These are phyloP conservation scores for Cornus controversa DNA, from an alignment of 148 eudicot species.

Conservation along the genomic window DNA sequence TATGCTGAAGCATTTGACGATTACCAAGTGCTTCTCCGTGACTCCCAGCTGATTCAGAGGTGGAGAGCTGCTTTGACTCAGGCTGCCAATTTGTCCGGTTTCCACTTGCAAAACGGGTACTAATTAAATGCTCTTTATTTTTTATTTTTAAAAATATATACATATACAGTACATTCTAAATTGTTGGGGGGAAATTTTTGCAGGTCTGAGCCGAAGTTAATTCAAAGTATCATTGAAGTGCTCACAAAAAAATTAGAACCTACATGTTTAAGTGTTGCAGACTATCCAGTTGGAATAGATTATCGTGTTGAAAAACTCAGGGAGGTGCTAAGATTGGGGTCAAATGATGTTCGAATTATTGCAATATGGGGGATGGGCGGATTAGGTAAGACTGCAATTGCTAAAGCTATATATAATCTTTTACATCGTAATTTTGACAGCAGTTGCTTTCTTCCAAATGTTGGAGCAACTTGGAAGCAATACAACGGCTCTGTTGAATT, in stretches of 20 bases:
- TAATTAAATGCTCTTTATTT: too few relatives aligned
- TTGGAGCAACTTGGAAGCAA: not conserved
- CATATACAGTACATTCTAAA: too few relatives aligned
- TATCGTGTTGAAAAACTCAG: slow-evolving; percentile 3
- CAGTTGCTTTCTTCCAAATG: slow-evolving; percentile 6
- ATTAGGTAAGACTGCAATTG: slow-evolving; percentile 12
- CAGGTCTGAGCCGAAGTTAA: not conserved
- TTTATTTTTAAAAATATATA: not conserved
- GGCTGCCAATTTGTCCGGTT: not conserved
- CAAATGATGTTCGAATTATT: not conserved
- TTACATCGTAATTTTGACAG: slow-evolving; percentile 1
- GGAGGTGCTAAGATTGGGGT: not conserved
- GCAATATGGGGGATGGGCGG: slow-evolving; percentile 13
- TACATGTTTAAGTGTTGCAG: not conserved
- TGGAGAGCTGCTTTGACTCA: not conserved
- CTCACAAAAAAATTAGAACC: not conserved
- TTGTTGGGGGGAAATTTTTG: not conserved
- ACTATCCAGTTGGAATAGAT: not conserved
- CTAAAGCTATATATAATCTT: not conserved
- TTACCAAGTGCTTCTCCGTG: too few relatives aligned
- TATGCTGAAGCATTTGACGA: not conserved
- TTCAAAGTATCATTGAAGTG: not conserved
- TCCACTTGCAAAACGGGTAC: not conserved
- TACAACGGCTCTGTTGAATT: not conserved
- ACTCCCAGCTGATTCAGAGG: not conserved